Evolutionary conservation across 176 grass and related monocot species (phyloP), one percentile per base, ranked within the genome.

Genomic region (Raddia distichophylla): DNA sequence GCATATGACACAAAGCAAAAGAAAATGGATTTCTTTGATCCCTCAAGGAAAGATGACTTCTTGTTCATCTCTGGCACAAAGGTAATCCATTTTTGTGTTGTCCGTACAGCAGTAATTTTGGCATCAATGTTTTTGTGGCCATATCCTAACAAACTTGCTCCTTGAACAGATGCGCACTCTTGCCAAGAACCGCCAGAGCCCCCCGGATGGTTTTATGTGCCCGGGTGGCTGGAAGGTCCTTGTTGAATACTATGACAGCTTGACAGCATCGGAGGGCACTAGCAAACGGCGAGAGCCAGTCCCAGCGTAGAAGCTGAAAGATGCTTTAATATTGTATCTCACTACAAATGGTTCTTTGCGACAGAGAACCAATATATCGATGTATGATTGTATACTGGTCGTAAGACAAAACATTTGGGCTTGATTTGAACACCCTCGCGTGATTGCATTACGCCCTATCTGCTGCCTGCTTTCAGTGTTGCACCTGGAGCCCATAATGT

Each of bases 31-130:
- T 98, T 98, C 92, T 98, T 98, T 0, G 92, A 98, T 45, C 95
- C 95, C 34, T 93, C 90, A 51, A 93, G 92, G 83, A 90, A 92
- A 86, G 88, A 98, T 60, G 95, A 98, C 81, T 98, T 94, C 63
- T 75, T 98, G 43, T 98, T 98, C 88, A 98, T 98, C 74, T 98
- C 95, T 75, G 95, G 95, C 47, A 98, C 95, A 46, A 98, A 98
- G 95, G 95, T 98, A 91, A 78, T 58, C 56, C 49, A 48, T 45
- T 64, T 55, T 10, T 19, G 11, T 60, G 14, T 22, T 62, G 14
- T 59, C 44, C 6, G 52, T 64, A 80, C 37, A 53, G 62, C 12
- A 16, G 11, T 63, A 59, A 82, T 76, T 84, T 56, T 6, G 42
- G 63, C 43, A 63, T 13, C 67, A 52, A 18, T 14, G 1, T 13